Conservation (phyloP, 192 early-diverging fungal species). For the Umbelopsis isabellina region DNA sequence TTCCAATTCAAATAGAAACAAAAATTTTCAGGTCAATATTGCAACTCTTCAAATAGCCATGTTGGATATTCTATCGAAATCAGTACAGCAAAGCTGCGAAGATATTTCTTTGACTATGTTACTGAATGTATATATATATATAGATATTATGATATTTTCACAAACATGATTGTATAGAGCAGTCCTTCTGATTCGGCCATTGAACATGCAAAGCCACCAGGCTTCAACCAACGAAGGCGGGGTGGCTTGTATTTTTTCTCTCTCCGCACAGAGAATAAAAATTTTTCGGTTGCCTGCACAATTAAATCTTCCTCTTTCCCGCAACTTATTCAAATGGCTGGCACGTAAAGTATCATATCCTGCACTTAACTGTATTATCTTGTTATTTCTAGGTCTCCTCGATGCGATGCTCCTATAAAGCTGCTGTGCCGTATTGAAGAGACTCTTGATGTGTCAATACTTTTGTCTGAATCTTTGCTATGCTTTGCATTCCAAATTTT, state of each 20-base stretch:
- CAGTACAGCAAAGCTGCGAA: too few species aligned
- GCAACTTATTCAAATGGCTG: slow-evolving; percentile 22
- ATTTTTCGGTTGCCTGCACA: not conserved
- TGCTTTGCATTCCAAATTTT: not conserved
- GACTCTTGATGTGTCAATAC: slow-evolving; percentile 22
- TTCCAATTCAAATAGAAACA: too few species aligned
- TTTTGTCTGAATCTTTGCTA: slow-evolving; percentile 18
- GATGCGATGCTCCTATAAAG: not conserved
- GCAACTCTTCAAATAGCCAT: too few species aligned
- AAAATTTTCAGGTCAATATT: too few species aligned
- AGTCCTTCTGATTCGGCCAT: too few species aligned
- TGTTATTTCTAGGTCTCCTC: slow-evolving; percentile 1
- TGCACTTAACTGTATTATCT: not conserved
- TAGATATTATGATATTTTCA: too few species aligned
- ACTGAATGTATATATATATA: too few species aligned
- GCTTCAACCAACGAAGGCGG: not conserved
- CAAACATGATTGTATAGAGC: too few species aligned
- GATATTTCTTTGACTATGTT: too few species aligned
- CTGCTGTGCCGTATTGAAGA: slow-evolving; percentile 4
- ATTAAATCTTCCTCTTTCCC: slow-evolving; percentile 2
- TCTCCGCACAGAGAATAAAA: slow-evolving; percentile 13
- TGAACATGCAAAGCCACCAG: too few species aligned
- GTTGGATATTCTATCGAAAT: too few species aligned
- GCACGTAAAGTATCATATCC: slow-evolving; percentile 16
- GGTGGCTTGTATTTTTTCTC: slow-evolving; percentile 17